Conservation (phyloP, 352 stramenopile genomes). For the Globisporangium echinulatum region DNA sequence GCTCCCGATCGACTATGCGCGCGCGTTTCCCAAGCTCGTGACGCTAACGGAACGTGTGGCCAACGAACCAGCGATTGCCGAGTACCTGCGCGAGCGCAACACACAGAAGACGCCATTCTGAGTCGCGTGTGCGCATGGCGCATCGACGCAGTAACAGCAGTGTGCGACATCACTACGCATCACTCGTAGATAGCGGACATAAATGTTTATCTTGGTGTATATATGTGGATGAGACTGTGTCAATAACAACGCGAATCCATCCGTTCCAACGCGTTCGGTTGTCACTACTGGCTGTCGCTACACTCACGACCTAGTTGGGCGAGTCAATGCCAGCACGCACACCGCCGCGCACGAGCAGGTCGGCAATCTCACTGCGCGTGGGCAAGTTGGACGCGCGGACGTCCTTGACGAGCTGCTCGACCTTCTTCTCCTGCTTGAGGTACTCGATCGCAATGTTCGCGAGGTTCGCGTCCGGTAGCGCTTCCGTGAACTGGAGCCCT, state of each 20-base stretch:
- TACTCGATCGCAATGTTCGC: conserved; percentile 91
- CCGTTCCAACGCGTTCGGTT: too few relatives aligned
- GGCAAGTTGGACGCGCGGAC: conserved; percentile 41
- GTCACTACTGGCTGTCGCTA: not conserved
- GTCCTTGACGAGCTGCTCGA: conserved; percentile 79
- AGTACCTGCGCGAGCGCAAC: conserved; percentile 6
- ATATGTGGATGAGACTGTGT: too few relatives aligned
- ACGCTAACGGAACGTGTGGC: conserved; percentile 3
- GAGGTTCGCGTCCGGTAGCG: conserved; percentile 88
- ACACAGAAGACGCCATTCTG: conserved; percentile 7
- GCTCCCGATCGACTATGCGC: conserved; percentile 18
- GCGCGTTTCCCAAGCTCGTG: conserved; percentile 21
- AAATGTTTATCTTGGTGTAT: not conserved
- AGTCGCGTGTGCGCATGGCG: not conserved
- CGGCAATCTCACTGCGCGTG: conserved; percentile 63
- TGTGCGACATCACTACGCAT: not conserved
- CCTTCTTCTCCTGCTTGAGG: conserved; percentile 93
- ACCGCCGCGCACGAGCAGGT: conserved; percentile 65
- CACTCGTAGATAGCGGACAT: not conserved
- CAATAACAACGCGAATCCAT: too few relatives aligned
- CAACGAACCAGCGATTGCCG: conserved; percentile 10
- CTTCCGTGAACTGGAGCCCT: conserved; percentile 93
- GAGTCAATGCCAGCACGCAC: conserved; percentile 69
- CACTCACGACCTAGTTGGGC: conserved; percentile 12
- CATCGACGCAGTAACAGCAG: not conserved